Base-by-base conservation (phyloP, 139 green algal species). In the Chlamydomonas eustigma region DNA sequence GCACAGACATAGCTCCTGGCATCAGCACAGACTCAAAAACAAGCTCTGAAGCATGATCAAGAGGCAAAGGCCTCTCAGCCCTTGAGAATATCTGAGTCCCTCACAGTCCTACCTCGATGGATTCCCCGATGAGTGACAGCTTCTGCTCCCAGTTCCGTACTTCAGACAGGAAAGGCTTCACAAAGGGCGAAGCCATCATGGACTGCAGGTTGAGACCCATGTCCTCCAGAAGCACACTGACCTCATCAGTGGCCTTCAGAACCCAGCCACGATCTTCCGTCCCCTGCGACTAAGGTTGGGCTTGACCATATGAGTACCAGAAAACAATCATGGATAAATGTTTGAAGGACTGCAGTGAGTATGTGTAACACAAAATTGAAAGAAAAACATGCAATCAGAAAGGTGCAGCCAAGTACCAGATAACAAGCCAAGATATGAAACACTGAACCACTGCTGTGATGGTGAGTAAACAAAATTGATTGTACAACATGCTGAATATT, bases 181-280 rank as follows among this genome's bases (percentile, higher is more conserved):
- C 90, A 85, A 91, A 93, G 22, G 88, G 86, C 1, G 79, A 90
- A 32, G 91, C 87, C 86, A 94, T 91, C 91, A 97, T 97, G 73
- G 83, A 92, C 84, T 94, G 89, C 64, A 97, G 84, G 78, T 94
- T 96, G 38, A 95, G 81, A 6, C 81, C 81, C 83, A 91, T 89
- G 81, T 94, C 91, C 68, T 76, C 92, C 70, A 97, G 85, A 63
- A 94, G 81, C 81, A 94, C 69, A 22, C 81, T 84, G 75, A 87
- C 83, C 33, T 96, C 92, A 28, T 97, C 92, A 6, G 87, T 90
- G 37, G 76, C 73, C 33, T 85, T 80, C n/a, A 96, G 88, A 64
- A 93, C 85, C 78, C 80, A 93, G 51, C 89, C 88, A 38, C 88
- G 79, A 69, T 94, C 90, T 68, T 88, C 82, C 1, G 76, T 80